phyloP scores from a whole-genome alignment of 177 flowering plant genomes.

The Telopea speciosissima region DNA sequence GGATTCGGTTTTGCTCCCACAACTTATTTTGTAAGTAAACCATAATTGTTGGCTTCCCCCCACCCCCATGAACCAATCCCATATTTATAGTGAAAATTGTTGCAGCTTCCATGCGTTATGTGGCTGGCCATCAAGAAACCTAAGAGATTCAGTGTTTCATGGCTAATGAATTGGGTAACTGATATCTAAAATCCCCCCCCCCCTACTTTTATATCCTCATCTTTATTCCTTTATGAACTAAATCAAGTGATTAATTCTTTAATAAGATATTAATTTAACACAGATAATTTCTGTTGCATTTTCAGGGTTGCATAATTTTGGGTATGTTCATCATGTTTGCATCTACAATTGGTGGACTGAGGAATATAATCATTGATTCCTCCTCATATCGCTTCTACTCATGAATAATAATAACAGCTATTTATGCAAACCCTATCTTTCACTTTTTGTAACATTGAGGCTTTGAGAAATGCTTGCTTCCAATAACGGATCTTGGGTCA shows the following conservation, averaged over 20 bases:
- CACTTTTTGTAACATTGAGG: too few relatives aligned
- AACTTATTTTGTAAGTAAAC: slow-evolving; percentile 66
- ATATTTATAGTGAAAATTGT: background rate
- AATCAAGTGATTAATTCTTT: too few relatives aligned
- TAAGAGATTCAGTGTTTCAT: slow-evolving; percentile 54
- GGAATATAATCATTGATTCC: slow-evolving; percentile 68
- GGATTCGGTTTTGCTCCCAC: slow-evolving; percentile 97
- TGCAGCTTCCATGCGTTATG: slow-evolving; percentile 79
- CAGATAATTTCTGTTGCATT: background rate
- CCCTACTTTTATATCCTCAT: too few relatives aligned
- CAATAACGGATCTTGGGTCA: too few relatives aligned
- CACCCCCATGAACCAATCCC: too few relatives aligned
- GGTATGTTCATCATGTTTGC: slow-evolving; percentile 85
- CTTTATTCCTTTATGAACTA: too few relatives aligned
- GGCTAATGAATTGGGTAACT: slow-evolving; percentile 83
- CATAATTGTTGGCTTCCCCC: background rate
- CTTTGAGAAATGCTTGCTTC: too few relatives aligned
- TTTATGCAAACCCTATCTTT: too few relatives aligned
- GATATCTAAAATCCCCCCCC: too few relatives aligned
- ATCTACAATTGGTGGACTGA: slow-evolving; percentile 75
- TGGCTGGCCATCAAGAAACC: slow-evolving; percentile 84
- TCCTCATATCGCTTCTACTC: slow-evolving; percentile 72
- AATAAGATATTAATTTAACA: too few relatives aligned
- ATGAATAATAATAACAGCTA: slow-evolving; percentile 10
- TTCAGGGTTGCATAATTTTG: slow-evolving; percentile 55